These are phyloP conservation scores for Diaporthe aspalathi DNA, from an alignment of 2,329 filamentous ascomycete species.

Conservation along the genomic window DNA sequence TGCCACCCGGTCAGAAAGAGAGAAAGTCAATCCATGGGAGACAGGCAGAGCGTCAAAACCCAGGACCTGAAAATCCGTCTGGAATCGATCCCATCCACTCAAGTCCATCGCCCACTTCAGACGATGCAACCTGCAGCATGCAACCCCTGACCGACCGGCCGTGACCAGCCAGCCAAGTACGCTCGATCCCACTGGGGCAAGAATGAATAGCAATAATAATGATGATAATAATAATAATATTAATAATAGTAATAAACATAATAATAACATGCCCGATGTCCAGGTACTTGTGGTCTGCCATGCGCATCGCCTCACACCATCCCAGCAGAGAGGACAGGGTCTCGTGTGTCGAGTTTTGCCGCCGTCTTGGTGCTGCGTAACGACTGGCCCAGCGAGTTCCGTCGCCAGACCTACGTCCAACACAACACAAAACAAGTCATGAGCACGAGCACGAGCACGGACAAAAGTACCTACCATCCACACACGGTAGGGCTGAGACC, in stretches of 20 bases:
- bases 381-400: constrained; percentile 16
- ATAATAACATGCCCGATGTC: too few relatives aligned
- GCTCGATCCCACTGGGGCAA: not conserved
- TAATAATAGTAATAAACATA: too few relatives aligned
- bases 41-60: not conserved
- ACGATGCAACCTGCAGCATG: not conserved
- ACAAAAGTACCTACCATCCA: not conserved
- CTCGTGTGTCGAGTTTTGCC: constrained; percentile 14
- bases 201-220: too few relatives aligned
- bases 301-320: too few relatives aligned
- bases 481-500: constrained; percentile 5
- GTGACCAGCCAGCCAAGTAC: too few relatives aligned
- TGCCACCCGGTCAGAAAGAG: too few relatives aligned
- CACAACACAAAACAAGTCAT: not conserved
- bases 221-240: too few relatives aligned
- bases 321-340: not conserved
- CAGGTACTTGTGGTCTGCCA: too few relatives aligned
- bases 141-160: too few relatives aligned
- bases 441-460: not conserved
- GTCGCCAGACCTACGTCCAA: not conserved
- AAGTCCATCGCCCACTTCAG: not conserved
- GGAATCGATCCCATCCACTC: not conserved
- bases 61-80: constrained; percentile 3
- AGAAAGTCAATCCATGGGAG: not conserved
- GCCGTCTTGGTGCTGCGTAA: not conserved